phyloP scores from a whole-genome alignment of 768 basidiomycete species.

The Hydnomerulius pinastri region DNA sequence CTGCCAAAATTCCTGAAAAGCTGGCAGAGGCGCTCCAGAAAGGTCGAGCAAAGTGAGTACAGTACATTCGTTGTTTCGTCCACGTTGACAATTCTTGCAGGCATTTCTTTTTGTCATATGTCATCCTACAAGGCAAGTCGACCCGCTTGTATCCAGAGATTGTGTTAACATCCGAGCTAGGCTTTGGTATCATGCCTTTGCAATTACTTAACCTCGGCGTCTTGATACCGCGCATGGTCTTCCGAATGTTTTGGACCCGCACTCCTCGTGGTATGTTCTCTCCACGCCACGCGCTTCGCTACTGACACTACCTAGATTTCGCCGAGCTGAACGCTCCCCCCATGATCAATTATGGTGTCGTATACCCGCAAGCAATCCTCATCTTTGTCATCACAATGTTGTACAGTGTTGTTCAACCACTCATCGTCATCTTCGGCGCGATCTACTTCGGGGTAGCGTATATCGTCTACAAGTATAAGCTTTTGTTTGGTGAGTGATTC shows the following conservation, averaged over 20 bases:
- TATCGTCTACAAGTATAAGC: constrained; percentile 97
- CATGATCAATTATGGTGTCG: constrained; percentile 96
- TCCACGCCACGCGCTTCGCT: not conserved
- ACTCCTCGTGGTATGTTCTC: constrained; percentile 79
- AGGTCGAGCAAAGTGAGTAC: constrained; percentile 64
- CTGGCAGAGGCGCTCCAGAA: constrained; percentile 81
- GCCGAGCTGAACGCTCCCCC: constrained; percentile 97
- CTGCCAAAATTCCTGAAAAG: constrained; percentile 92
- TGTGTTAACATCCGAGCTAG: constrained; percentile 37
- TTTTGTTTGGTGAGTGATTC: constrained; percentile 77
- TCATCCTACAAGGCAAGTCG: constrained; percentile 72
- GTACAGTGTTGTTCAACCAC: constrained; percentile 94
- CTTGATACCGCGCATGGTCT: constrained; percentile 76
- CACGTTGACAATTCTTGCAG: constrained; percentile 34
- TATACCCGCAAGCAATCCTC: constrained; percentile 95
- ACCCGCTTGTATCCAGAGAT: not conserved
- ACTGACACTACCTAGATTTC: constrained; percentile 60
- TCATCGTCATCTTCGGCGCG: constrained; percentile 93
- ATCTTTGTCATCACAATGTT: constrained; percentile 94
- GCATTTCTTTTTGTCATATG: constrained; percentile 84
- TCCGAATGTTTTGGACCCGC: constrained; percentile 74
- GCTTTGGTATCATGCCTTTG: constrained; percentile 92
- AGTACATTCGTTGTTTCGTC: constrained; percentile 8
- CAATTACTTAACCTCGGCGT: constrained; percentile 92
- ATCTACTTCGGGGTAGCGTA: constrained; percentile 96